Evolutionary conservation across 2,329 filamentous ascomycete species (phyloP).

Genomic region (Phaeosphaeriaceae sp.): DNA sequence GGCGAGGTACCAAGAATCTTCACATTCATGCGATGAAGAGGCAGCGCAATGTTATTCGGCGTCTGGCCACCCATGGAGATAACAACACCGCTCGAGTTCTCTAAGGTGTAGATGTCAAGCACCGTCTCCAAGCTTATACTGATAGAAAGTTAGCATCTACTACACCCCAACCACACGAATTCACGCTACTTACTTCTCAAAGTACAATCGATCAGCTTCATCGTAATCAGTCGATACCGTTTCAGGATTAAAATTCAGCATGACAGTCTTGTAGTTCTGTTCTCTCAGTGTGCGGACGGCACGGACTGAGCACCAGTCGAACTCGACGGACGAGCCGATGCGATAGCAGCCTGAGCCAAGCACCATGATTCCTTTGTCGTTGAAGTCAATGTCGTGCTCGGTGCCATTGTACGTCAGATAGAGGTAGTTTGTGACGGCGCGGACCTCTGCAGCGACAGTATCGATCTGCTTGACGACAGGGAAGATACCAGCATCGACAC

Average conservation of each 20-base stretch:
- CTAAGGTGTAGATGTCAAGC: slow-evolving; percentile 90
- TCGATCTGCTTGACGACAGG: slow-evolving; percentile 98
- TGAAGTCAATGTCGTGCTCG: slow-evolving; percentile 81
- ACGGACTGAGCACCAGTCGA: slow-evolving; percentile 98
- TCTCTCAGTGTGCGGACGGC: slow-evolving; percentile 89
- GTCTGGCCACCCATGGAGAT: slow-evolving; percentile 98
- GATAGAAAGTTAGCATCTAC: neutral
- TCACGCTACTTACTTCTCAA: slow-evolving; percentile 75
- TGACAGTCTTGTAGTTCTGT: slow-evolving; percentile 88
- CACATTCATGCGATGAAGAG: slow-evolving; percentile 85
- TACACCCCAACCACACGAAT: neutral
- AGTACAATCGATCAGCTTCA: slow-evolving; percentile 92
- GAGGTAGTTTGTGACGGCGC: slow-evolving; percentile 91
- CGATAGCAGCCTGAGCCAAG: slow-evolving; percentile 95
- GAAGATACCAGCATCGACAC: slow-evolving; percentile 83
- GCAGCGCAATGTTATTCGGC: slow-evolving; percentile 95
- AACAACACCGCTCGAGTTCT: slow-evolving; percentile 81
- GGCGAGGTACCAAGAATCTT: slow-evolving; percentile 95
- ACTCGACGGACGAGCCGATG: slow-evolving; percentile 97
- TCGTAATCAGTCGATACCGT: slow-evolving; percentile 73
- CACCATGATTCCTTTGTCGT: slow-evolving; percentile 94
- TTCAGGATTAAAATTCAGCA: slow-evolving; percentile 68
- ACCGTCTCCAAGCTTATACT: slow-evolving; percentile 77
- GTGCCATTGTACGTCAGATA: slow-evolving; percentile 95
- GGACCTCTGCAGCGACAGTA: slow-evolving; percentile 96